Percentiles rank a stretch among this genome's conserved stretches.
These are phyloP conservation scores for Mortierella antarctica DNA, from an alignment of 192 early-diverging fungal genomes.

Conservation along the genomic window DNA sequence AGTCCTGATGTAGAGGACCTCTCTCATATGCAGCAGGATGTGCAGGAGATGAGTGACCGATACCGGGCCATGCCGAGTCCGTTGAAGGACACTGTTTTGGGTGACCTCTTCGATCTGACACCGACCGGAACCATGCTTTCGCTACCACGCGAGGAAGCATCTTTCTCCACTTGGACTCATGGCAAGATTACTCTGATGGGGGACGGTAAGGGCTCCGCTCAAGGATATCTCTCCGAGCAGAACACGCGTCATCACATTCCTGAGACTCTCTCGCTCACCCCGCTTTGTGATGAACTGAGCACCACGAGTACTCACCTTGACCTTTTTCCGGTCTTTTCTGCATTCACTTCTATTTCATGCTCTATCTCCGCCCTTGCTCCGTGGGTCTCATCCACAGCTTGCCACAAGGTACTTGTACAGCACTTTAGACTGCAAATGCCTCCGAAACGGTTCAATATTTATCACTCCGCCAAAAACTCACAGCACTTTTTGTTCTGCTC, in stretches of 20 bases:
- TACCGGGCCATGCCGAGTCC: slow-evolving; percentile 16
- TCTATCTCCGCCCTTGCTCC: background rate
- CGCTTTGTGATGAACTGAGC: background rate
- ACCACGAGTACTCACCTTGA: background rate
- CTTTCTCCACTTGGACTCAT: slow-evolving; percentile 33
- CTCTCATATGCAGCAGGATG: background rate
- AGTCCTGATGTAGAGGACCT: slow-evolving; percentile 42
- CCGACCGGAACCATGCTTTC: slow-evolving; percentile 17
- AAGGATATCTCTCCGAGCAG: no score
- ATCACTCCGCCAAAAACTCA: background rate
- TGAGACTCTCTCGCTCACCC: background rate
- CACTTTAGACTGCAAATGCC: no score
- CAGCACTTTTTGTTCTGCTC: background rate
- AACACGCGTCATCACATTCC: background rate
- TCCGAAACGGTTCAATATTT: no score
- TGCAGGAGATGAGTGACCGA: background rate
- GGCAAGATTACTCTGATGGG: slow-evolving; percentile 44
- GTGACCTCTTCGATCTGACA: slow-evolving; percentile 26
- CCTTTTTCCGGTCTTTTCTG: background rate
- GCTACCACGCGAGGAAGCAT: slow-evolving; percentile 32
- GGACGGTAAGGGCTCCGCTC: slow-evolving; percentile 25
- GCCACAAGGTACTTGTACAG: slow-evolving; percentile 7
- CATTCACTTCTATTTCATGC: background rate
- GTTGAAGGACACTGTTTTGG: background rate
- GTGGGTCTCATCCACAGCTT: slow-evolving; percentile 1